Base-by-base conservation (phyloP, 371 early-diverging fungal genomes). In the Blakeslea trispora region DNA sequence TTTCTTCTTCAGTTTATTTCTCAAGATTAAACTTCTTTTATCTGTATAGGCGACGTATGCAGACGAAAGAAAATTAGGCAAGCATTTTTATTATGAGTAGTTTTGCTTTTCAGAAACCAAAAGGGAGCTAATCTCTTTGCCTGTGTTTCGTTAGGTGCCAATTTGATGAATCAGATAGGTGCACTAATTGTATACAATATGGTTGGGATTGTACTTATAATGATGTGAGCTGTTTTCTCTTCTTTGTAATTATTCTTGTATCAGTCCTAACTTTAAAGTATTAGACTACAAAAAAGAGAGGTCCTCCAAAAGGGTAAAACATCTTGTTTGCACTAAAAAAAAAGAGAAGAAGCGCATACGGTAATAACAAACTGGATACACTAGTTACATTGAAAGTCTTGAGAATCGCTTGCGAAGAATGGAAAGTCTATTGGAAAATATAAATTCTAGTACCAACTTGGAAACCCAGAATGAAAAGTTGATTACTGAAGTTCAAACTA, bases 191-290 rank as follows among this genome's bases (percentile, higher is more conserved):
- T 41, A 58, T 53, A 39, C 77, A 77, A 47, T 74, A 74, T 28
- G 72, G 62, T 22, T 77, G 77, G 74, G 72, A 74, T 52, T 77
- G 77, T 34, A 77, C 77, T 18, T 77, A 74, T 52, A 67, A 74
- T 47, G 77, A 77, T 61, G 75, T 75, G 68, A 61, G 19, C 31
- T 32, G 15, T 22, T 44, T 47, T 34, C 44, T 31, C 44, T 31
- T n/a, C 18, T 49, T 48, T 50, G 43, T 47, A 41, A 17, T 34
- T 32, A 24, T 24, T 14, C 13, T 28, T 49, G 23, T 21, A 52
- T 14, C 8, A 18, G n/a, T 35, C 32, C 21, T 43, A 34, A 43
- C 39, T 40, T 11, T 49, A 48, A 44, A 41, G 28, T 41, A 17
- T 49, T 42, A 64, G 64, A 59, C 59, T 21, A 59, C 62, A 13